phyloP scores from a whole-genome alignment of 2,329 filamentous ascomycete species.

The Pyrenochaeta sp. region DNA sequence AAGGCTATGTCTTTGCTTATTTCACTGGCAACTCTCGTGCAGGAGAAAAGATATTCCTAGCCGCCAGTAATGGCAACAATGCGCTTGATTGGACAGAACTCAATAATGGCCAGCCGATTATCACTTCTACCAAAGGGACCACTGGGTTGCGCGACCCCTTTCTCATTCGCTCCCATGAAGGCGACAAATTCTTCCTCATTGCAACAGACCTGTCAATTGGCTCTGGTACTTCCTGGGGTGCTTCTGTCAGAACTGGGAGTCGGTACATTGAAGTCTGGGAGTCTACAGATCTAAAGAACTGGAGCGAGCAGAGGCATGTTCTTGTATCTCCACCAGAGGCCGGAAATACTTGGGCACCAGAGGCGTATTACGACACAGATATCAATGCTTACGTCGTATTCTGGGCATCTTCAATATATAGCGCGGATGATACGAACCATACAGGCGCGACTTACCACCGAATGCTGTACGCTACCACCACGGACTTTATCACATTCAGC shows the following conservation, averaged over 20 bases:
- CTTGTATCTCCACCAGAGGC: conserved; percentile 59
- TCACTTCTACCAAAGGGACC: conserved; percentile 59
- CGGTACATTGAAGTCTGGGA: conserved; percentile 65
- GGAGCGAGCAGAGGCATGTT: conserved; percentile 61
- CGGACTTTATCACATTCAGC: conserved; percentile 61
- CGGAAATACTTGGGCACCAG: conserved; percentile 64
- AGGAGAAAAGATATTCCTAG: conserved; percentile 64
- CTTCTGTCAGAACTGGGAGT: conserved; percentile 58
- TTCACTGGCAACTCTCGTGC: conserved; percentile 57
- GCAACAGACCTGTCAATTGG: conserved; percentile 65
- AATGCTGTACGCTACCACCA: conserved; percentile 62
- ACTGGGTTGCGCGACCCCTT: conserved; percentile 63
- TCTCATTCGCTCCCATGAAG: conserved; percentile 61
- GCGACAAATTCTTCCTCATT: conserved; percentile 61
- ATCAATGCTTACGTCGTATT: conserved; percentile 56
- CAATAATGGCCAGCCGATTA: conserved; percentile 57
- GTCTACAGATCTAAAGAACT: conserved; percentile 59
- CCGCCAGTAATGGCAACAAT: conserved; percentile 62
- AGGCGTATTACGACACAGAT: conserved; percentile 59
- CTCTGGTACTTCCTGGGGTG: conserved; percentile 62
- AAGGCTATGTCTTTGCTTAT: conserved; percentile 63
- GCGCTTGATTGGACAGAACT: conserved; percentile 62
- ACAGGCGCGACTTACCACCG: conserved; percentile 59
- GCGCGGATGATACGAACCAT: conserved; percentile 51
- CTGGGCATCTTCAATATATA: conserved; percentile 60